These are phyloP conservation scores for Wickerhamomyces ciferrii DNA, from an alignment of 805 yeast species.

Conservation along the genomic window DNA sequence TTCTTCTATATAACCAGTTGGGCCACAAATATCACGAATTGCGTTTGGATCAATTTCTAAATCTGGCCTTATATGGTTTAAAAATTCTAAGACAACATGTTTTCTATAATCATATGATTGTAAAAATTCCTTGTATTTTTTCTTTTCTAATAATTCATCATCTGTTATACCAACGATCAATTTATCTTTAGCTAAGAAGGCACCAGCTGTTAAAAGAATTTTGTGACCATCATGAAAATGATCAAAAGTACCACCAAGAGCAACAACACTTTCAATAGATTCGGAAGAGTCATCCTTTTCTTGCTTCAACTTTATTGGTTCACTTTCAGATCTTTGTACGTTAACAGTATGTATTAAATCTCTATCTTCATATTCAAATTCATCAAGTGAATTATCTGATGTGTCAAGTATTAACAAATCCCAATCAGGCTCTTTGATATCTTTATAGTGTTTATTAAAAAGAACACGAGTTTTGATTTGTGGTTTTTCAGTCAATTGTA, in stretches of 20 bases:
- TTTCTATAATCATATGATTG: conserved; percentile 54
- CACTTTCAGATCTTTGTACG: conserved; percentile 4
- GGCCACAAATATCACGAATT: conserved; percentile 88
- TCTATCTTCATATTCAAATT: conserved; percentile 8
- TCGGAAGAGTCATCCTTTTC: conserved; percentile 17
- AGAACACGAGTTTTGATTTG: conserved; percentile 13
- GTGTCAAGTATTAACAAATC: conserved; percentile 12
- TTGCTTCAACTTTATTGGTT: background rate
- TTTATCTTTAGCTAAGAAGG: conserved; percentile 46
- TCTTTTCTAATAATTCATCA: conserved; percentile 62
- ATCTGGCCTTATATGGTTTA: conserved; percentile 41
- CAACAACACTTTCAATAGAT: conserved; percentile 32
- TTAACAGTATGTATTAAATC: conserved; percentile 3
- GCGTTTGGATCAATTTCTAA: conserved; percentile 48
- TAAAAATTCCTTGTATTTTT: conserved; percentile 62
- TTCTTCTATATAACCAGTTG: conserved; percentile 70
- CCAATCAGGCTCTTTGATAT: conserved; percentile 13
- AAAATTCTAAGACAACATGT: conserved; percentile 39
- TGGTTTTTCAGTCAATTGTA: conserved; percentile 4
- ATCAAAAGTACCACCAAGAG: conserved; percentile 97
- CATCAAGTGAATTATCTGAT: conserved; percentile 7
- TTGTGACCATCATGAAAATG: conserved; percentile 96
- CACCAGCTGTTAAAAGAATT: conserved; percentile 69
- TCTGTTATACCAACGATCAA: conserved; percentile 87
- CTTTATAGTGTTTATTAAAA: conserved; percentile 19